A percentile compares a stretch with the other conserved stretches of the same genome.
Evolutionary conservation across 495 filamentous ascomycete genomes (phyloP).

Genomic region (Aspergillus homomorphus): DNA sequence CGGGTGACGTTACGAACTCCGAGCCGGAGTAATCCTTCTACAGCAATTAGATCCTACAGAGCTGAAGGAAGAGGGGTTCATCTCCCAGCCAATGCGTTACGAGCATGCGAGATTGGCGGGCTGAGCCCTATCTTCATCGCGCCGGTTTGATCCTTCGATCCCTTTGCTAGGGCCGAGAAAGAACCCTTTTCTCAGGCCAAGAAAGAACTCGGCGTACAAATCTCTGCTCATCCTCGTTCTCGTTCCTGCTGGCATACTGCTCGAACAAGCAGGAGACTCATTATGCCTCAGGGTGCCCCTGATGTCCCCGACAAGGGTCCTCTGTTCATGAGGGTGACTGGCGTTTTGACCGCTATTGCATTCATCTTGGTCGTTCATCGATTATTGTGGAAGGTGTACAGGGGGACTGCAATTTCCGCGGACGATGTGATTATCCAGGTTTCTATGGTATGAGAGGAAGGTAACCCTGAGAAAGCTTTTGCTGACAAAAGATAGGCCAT

Average conservation of each 20-base stretch:
- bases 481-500: conserved; percentile 4
- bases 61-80: no score
- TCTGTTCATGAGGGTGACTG: conserved; percentile 16
- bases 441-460: conserved; percentile 13
- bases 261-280: neutral
- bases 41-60: no score
- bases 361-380: conserved; percentile 25
- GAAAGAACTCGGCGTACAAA: no score
- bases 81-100: no score
- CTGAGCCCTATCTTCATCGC: neutral
- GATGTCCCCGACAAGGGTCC: conserved; percentile 20
- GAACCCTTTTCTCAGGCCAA: neutral
- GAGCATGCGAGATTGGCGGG: neutral
- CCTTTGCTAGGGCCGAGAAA: neutral
- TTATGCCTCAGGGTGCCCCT: conserved; percentile 1
- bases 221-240: neutral
- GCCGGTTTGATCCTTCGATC: neutral
- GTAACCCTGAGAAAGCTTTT: neutral
- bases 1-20: no score
- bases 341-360: conserved; percentile 26
- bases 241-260: neutral
- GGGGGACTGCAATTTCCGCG: conserved; percentile 5
- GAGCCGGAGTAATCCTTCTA: no score
- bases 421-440: conserved; percentile 17
- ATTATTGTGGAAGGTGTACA: conserved; percentile 8